Conservation (phyloP, 2,329 filamentous ascomycete genomes). For the Gremmenia infestans region DNA sequence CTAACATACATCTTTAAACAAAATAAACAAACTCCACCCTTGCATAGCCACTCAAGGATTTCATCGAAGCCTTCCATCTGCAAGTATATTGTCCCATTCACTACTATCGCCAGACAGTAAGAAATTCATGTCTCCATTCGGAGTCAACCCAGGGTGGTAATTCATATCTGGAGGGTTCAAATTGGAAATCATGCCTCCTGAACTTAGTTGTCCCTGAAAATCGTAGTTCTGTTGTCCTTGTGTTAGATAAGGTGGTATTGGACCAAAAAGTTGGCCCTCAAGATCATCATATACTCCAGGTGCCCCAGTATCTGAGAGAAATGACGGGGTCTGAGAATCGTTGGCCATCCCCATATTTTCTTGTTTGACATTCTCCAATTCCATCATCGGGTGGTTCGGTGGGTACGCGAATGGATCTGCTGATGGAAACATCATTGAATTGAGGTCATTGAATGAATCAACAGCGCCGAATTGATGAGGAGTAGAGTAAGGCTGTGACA, state of each 20-base stretch:
- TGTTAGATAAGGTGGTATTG: constrained; percentile 63
- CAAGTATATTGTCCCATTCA: constrained; percentile 22
- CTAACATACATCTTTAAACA: neutral
- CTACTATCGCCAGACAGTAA: constrained; percentile 24
- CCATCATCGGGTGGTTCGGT: constrained; percentile 68
- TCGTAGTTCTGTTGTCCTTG: constrained; percentile 25
- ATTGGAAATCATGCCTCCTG: constrained; percentile 12
- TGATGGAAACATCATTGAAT: constrained; percentile 76
- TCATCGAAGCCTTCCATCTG: constrained; percentile 17
- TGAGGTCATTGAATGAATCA: constrained; percentile 56
- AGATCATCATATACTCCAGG: constrained; percentile 49
- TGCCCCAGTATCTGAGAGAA: constrained; percentile 26
- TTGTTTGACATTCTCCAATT: constrained; percentile 41
- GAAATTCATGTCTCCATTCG: constrained; percentile 23
- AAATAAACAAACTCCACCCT: neutral
- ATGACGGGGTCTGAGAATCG: constrained; percentile 17
- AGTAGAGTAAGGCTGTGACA: constrained; percentile 16
- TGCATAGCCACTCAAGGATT: neutral
- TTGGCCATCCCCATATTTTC: constrained; percentile 14
- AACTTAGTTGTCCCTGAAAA: constrained; percentile 13
- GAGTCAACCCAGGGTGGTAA: constrained; percentile 18
- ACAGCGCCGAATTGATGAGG: constrained; percentile 33
- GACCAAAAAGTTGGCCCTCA: constrained; percentile 68
- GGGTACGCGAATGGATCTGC: constrained; percentile 73
- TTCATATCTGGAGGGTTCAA: constrained; percentile 17